Evolutionary conservation across 2,329 filamentous ascomycete genomes (phyloP), one percentile per base, ranked within the genome.

Genomic region (Amauroascus niger): DNA sequence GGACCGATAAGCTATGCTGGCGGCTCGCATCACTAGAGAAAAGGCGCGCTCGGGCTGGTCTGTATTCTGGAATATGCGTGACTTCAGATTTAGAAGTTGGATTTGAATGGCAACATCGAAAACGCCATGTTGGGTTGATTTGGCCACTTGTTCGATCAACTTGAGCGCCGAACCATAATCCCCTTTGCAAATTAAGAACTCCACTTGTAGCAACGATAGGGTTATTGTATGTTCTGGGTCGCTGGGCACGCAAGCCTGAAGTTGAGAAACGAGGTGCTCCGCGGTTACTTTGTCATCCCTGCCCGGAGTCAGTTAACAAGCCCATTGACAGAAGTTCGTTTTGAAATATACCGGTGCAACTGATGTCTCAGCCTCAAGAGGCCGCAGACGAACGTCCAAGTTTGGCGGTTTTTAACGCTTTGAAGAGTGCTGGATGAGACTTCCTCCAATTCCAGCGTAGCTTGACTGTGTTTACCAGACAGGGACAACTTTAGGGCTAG

Each of bases 1-100:
- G 1, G 84, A 80, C 45, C 82, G 79, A 74, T 86, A 82, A 0
- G 87, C 84, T 16, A 88, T 80, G 63, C 79, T 84, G 2, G 86
- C 83, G 0, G 88, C 88, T 41, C 87, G 79, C 62, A 94, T 76
- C 3, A 82, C 82, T 4, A 90, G 76, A 1, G 86, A 88, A 66
- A 95, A 88, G 0, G 82, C 88, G 56, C 85, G 80, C 60, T 87
- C 80, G 0, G 88, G 79, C 2, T 84, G 80, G 1, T 84, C 84
- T 41, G 80, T 80, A 59, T 77, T 79, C 52, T 81, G 79, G 53
- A 88, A 81, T 2, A 95, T 76, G 4, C 79, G 76, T 0, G 82
- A 83, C 66, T 95, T 94, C 47, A 84, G 70, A 2, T 87, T 76
- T 13, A 95, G 77, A 0, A 94, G 76, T 26, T 81, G 80, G 47